A percentile compares a stretch with the other conserved stretches of the same genome.
Evolutionary conservation across 2,329 filamentous ascomycete genomes (phyloP).

Genomic region (Immersiporthe knoxdaviesiana): DNA sequence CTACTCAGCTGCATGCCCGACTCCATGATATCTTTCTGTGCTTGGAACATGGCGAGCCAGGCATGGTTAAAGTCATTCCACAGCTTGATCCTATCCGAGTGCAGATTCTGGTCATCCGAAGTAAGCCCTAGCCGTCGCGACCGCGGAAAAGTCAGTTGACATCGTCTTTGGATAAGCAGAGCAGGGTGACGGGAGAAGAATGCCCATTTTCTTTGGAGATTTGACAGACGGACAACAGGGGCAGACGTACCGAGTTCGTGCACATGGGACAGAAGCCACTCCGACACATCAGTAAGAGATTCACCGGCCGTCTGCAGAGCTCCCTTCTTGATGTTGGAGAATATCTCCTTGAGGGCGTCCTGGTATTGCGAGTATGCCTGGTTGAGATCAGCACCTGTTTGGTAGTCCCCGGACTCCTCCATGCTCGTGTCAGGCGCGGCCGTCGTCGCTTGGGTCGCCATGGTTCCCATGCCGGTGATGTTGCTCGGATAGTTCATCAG

Average conservation of each 20-base stretch:
- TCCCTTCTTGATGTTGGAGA: slow-evolving; percentile 67
- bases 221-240: slow-evolving; percentile 25
- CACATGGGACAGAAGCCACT: slow-evolving; percentile 60
- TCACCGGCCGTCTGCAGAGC: slow-evolving; percentile 55
- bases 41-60: slow-evolving; percentile 83
- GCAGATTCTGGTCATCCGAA: slow-evolving; percentile 76
- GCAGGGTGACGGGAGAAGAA: not conserved
- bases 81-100: slow-evolving; percentile 76
- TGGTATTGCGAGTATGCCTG: slow-evolving; percentile 72
- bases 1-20: slow-evolving; percentile 61
- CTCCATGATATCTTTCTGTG: slow-evolving; percentile 76
- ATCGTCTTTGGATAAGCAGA: not conserved
- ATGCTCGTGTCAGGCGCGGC: slow-evolving; percentile 51
- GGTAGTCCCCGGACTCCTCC: slow-evolving; percentile 60
- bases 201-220: not conserved
- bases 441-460: slow-evolving; percentile 46
- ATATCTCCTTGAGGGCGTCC: slow-evolving; percentile 65
- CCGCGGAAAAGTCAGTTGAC: slow-evolving; percentile 3
- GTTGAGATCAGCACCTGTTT: slow-evolving; percentile 59
- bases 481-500: slow-evolving; percentile 58
- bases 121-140: slow-evolving; percentile 67
- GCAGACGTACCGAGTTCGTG: slow-evolving; percentile 55
- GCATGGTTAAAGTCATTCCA: slow-evolving; percentile 96
- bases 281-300: slow-evolving; percentile 55
- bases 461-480: slow-evolving; percentile 52